Percentiles rank a stretch among this genome's conserved stretches.
Conservation (phyloP, 805 yeast genomes). For the Ogataea nakhonphanomensis region DNA sequence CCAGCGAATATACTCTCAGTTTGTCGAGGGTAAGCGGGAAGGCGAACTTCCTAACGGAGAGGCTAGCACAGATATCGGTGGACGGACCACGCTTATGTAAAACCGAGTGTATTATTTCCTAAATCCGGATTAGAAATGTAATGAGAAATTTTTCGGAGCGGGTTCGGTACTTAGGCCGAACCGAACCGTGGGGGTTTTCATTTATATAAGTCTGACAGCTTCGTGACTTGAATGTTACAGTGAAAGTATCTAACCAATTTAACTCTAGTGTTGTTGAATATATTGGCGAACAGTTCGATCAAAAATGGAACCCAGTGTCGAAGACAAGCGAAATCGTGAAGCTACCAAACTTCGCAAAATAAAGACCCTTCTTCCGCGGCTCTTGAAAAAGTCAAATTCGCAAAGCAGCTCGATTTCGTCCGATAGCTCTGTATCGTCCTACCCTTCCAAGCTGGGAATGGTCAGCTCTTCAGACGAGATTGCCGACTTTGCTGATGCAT, state of each 20-base stretch:
- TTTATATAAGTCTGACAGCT: too few relatives aligned
- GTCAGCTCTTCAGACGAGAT: not conserved
- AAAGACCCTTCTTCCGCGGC: slow-evolving; percentile 1
- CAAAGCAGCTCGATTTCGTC: not conserved
- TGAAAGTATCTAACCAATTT: too few relatives aligned
- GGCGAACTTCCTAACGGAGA: slow-evolving; percentile 88
- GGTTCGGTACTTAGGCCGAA: not conserved
- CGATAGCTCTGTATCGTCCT: not conserved
- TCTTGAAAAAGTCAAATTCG: not conserved
- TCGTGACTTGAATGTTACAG: too few relatives aligned
- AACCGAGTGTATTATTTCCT: not conserved
- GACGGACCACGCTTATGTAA: slow-evolving; percentile 77
- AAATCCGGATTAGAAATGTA: slow-evolving; percentile 5
- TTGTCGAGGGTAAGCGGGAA: slow-evolving; percentile 60
- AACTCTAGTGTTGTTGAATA: too few relatives aligned
- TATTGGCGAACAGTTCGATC: too few relatives aligned
- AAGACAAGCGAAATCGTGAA: not conserved
- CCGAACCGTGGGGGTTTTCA: not conserved
- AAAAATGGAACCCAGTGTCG: not conserved
- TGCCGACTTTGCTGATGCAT: slow-evolving; percentile 3
- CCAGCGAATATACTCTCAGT: slow-evolving; percentile 60
- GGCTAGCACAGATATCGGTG: slow-evolving; percentile 78
- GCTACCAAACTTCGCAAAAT: not conserved
- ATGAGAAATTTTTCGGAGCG: not conserved
- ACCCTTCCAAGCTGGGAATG: not conserved